Evolutionary conservation across 2,329 filamentous ascomycete genomes (phyloP).

Genomic region (Pezicula carpinea): DNA sequence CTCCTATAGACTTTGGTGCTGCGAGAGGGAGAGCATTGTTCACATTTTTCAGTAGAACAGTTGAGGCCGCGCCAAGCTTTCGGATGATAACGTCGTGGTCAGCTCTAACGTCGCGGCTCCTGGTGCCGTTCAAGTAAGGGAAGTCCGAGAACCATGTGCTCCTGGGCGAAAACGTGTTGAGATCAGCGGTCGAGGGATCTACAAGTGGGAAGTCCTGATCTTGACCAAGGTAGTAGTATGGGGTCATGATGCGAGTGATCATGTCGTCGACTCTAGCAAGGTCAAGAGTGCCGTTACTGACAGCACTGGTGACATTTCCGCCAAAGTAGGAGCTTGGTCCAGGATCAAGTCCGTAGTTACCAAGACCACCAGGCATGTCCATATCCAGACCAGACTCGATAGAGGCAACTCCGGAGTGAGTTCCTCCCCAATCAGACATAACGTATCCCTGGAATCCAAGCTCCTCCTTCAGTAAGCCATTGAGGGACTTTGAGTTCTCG

Average conservation of each 20-base stretch:
- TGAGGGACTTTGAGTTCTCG: conserved; percentile 43
- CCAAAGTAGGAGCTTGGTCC: conserved; percentile 17
- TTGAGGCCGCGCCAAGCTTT: conserved; percentile 50
- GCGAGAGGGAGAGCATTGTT: conserved; percentile 49
- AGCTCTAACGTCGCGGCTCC: conserved; percentile 41
- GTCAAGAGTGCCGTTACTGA: conserved; percentile 43
- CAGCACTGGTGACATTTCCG: conserved; percentile 38
- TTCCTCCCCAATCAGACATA: conserved; percentile 65
- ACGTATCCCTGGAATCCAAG: conserved; percentile 49
- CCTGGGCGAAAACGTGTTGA: neutral
- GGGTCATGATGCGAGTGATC: conserved; percentile 43
- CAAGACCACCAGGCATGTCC: conserved; percentile 54
- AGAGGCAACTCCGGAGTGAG: conserved; percentile 52
- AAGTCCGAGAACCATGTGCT: neutral
- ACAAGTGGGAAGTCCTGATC: conserved; percentile 35
- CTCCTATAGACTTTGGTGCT: conserved; percentile 42
- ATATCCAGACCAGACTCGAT: conserved; percentile 61
- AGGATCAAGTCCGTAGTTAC: neutral
- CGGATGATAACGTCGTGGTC: conserved; percentile 29
- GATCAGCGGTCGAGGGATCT: conserved; percentile 17
- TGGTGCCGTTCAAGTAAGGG: neutral
- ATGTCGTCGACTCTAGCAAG: conserved; percentile 40
- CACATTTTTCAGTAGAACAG: conserved; percentile 59
- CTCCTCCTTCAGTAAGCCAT: conserved; percentile 45
- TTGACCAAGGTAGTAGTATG: conserved; percentile 54